A percentile compares a stretch with the other conserved stretches of the same genome.
phyloP scores from a whole-genome alignment of 352 stramenopile genomes.

The Pythium volutum region DNA sequence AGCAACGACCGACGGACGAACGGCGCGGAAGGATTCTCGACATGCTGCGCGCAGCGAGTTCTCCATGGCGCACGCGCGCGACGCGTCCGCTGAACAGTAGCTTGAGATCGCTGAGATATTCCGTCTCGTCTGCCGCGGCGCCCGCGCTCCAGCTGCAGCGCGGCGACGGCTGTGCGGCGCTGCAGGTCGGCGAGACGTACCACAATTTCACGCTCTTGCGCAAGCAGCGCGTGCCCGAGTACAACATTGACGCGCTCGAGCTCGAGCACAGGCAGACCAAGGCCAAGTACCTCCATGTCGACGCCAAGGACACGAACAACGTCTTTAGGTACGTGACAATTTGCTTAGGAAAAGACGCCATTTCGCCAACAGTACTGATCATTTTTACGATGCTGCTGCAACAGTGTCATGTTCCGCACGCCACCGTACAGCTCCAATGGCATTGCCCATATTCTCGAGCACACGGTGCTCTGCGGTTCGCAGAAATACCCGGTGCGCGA shows the following conservation, averaged over 20 bases:
- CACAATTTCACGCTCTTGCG: conserved; percentile 75
- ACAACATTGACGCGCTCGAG: conserved; percentile 77
- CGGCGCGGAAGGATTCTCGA: not conserved
- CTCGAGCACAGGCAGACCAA: conserved; percentile 70
- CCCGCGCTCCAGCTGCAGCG: conserved; percentile 23
- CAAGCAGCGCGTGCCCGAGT: conserved; percentile 70
- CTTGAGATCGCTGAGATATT: not conserved
- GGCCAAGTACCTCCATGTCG: conserved; percentile 77
- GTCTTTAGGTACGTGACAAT: conserved; percentile 60
- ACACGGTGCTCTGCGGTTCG: conserved; percentile 93
- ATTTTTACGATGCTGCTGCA: no score
- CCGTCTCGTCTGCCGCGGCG: conserved; percentile 1
- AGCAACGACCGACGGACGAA: not conserved
- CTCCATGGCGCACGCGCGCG: conserved; percentile 1
- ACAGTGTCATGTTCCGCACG: conserved; percentile 97
- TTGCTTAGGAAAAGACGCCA: not conserved
- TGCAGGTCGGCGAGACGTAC: conserved; percentile 59
- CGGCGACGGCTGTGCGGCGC: conserved; percentile 52
- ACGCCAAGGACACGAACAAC: conserved; percentile 83
- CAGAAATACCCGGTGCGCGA: conserved; percentile 97
- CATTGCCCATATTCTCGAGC: conserved; percentile 98
- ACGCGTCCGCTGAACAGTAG: not conserved
- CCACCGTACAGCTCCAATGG: conserved; percentile 95
- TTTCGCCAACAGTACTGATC: not conserved
- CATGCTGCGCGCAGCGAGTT: conserved; percentile 17